These are phyloP conservation scores for Ascochyta viciae-villosae DNA, from an alignment of 2,329 filamentous ascomycete species.

Conservation along the genomic window DNA sequence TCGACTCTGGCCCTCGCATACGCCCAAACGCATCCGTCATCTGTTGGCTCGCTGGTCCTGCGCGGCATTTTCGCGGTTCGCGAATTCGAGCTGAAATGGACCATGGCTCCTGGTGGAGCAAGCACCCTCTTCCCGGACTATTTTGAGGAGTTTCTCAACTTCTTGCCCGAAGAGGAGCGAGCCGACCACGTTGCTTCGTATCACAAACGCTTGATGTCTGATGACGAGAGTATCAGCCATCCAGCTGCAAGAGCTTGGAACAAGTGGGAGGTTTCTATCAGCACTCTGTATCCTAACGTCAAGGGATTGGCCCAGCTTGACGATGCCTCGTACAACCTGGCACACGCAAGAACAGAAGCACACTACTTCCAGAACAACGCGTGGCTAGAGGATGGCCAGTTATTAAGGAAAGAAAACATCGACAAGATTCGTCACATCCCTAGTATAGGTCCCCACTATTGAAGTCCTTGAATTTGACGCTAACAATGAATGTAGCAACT, in stretches of 20 bases:
- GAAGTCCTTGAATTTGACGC: neutral
- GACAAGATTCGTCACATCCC: slow-evolving; percentile 49
- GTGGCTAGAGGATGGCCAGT: slow-evolving; percentile 53
- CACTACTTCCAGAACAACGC: slow-evolving; percentile 54
- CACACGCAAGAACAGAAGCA: slow-evolving; percentile 53
- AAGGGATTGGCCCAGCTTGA: slow-evolving; percentile 33
- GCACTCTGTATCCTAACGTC: slow-evolving; percentile 31
- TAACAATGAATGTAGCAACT: slow-evolving; percentile 21
- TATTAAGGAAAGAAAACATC: slow-evolving; percentile 45
- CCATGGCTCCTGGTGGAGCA: slow-evolving; percentile 33
- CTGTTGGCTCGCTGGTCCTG: slow-evolving; percentile 50
- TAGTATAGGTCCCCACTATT: slow-evolving; percentile 10
- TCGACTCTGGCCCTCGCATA: slow-evolving; percentile 55
- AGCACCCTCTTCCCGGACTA: slow-evolving; percentile 50
- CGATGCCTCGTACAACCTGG: slow-evolving; percentile 38
- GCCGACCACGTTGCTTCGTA: slow-evolving; percentile 48
- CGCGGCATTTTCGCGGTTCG: slow-evolving; percentile 53
- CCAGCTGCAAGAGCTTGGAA: slow-evolving; percentile 49
- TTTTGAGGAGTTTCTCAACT: slow-evolving; percentile 47
- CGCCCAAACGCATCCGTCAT: slow-evolving; percentile 52
- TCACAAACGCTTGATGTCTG: slow-evolving; percentile 50
- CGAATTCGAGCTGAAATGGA: slow-evolving; percentile 50
- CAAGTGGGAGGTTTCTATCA: slow-evolving; percentile 45
- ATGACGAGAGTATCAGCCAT: slow-evolving; percentile 35
- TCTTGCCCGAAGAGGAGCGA: slow-evolving; percentile 49